Conservation (phyloP, 164 flowering plant genomes). For the Cinnamomum micranthum region DNA sequence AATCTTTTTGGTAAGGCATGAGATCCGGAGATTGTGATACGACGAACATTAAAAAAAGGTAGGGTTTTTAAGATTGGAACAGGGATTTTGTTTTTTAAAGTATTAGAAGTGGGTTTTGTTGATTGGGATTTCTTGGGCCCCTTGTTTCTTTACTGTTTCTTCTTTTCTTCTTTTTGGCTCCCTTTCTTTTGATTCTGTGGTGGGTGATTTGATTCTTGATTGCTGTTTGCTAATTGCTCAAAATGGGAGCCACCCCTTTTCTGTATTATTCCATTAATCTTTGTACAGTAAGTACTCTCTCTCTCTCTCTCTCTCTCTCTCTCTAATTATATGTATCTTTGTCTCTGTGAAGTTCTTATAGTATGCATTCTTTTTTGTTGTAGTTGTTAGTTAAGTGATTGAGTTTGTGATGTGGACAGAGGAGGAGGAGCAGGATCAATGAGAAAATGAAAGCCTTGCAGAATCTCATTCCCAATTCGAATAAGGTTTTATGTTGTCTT, state of each 20-base stretch:
- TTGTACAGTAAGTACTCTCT: too few relatives aligned
- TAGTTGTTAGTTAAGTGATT: neutral
- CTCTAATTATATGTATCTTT: neutral
- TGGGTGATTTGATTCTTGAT: too few relatives aligned
- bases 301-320: neutral
- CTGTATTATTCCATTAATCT: neutral
- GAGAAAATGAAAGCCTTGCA: constrained; percentile 93
- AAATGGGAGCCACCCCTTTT: too few relatives aligned
- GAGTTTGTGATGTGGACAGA: constrained; percentile 38
- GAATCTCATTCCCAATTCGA: constrained; percentile 76
- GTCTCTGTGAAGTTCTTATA: too few relatives aligned
- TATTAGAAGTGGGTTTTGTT: neutral
- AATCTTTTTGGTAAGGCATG: neutral
- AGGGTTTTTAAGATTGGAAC: neutral
- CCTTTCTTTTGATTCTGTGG: too few relatives aligned
- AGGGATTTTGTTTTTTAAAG: too few relatives aligned
- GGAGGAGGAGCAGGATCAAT: constrained; percentile 84
- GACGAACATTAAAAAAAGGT: neutral
- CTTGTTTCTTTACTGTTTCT: too few relatives aligned
- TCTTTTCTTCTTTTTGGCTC: neutral
- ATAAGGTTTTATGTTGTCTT: constrained; percentile 41
- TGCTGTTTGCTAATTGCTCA: too few relatives aligned
- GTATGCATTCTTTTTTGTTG: neutral
- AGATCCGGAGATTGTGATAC: neutral
- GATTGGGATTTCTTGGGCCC: neutral